Evolutionary conservation across 192 early-diverging fungal genomes (phyloP).

Genomic region (Funneliformis mosseae): DNA sequence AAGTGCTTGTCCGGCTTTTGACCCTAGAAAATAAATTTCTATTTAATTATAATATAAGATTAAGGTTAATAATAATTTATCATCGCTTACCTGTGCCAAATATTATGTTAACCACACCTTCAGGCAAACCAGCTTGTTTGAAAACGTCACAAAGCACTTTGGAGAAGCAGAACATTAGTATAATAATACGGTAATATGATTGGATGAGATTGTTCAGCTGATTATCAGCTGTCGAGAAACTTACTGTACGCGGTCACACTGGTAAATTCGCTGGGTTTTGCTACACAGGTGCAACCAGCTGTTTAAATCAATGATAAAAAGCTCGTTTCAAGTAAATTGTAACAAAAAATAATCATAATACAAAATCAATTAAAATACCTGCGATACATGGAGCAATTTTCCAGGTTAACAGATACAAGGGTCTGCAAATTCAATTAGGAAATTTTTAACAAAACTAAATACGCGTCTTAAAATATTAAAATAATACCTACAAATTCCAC

Average conservation of each 20-base stretch:
- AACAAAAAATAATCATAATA: not conserved
- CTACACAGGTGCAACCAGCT: constrained; percentile 70
- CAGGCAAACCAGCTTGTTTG: constrained; percentile 67
- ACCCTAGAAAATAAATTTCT: constrained; percentile 36
- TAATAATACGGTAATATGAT: not conserved
- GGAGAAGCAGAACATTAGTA: not conserved
- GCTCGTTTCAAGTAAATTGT: not conserved
- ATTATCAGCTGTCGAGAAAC: not conserved
- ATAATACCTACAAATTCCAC: constrained; percentile 56
- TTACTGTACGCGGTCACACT: constrained; percentile 51
- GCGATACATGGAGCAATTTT: constrained; percentile 78
- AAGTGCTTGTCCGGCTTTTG: constrained; percentile 60
- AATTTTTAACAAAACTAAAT: not conserved
- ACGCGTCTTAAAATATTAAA: not conserved
- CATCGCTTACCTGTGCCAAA: constrained; percentile 59
- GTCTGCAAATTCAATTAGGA: constrained; percentile 33
- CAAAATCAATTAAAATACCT: constrained; percentile 25
- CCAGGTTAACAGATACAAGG: constrained; percentile 70
- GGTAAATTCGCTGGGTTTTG: constrained; percentile 73
- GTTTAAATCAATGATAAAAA: not conserved
- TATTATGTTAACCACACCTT: constrained; percentile 77
- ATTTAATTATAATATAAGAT: not conserved
- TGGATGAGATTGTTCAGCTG: not conserved
- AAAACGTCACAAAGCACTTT: constrained; percentile 65
- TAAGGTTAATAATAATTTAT: not conserved